Conservation (phyloP, 441 rosid species). For the Brassica hybrid region DNA sequence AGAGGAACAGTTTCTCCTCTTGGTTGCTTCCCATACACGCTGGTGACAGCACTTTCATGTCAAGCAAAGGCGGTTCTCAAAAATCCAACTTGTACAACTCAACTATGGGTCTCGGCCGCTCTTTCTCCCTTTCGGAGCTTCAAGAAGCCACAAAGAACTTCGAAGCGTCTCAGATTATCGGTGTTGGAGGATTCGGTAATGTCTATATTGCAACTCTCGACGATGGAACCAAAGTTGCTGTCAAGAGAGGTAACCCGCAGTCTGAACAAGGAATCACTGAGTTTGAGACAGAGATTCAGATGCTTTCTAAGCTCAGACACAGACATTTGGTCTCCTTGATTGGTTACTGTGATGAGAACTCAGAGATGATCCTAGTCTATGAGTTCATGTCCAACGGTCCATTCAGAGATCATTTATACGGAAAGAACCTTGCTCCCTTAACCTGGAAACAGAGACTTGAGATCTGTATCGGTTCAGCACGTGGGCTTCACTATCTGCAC, state of each 20-base stretch:
- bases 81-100: slow-evolving; percentile 66
- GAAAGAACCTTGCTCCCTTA: slow-evolving; percentile 63
- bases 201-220: slow-evolving; percentile 75
- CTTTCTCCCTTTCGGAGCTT: slow-evolving; percentile 69
- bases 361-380: slow-evolving; percentile 89
- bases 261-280: slow-evolving; percentile 92
- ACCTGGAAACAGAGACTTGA: slow-evolving; percentile 89
- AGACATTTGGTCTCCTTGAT: slow-evolving; percentile 90
- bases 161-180: slow-evolving; percentile 68
- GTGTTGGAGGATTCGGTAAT: slow-evolving; percentile 92
- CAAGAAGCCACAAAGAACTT: slow-evolving; percentile 86
- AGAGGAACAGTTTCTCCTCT: slow-evolving; percentile 84
- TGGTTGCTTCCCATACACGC: slow-evolving; percentile 90
- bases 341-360: slow-evolving; percentile 84
- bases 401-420: slow-evolving; percentile 82
- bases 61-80: slow-evolving; percentile 73
- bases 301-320: slow-evolving; percentile 89
- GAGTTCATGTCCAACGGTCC: slow-evolving; percentile 95
- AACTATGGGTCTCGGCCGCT: slow-evolving; percentile 77
- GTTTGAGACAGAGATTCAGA: slow-evolving; percentile 90
- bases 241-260: slow-evolving; percentile 91
- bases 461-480: slow-evolving; percentile 82
- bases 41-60: slow-evolving; percentile 67
- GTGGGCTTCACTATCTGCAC: slow-evolving; percentile 87
- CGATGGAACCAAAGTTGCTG: slow-evolving; percentile 81